phyloP scores from a whole-genome alignment of 2,329 filamentous ascomycete genomes.

The Ambrosiella beaveri region DNA sequence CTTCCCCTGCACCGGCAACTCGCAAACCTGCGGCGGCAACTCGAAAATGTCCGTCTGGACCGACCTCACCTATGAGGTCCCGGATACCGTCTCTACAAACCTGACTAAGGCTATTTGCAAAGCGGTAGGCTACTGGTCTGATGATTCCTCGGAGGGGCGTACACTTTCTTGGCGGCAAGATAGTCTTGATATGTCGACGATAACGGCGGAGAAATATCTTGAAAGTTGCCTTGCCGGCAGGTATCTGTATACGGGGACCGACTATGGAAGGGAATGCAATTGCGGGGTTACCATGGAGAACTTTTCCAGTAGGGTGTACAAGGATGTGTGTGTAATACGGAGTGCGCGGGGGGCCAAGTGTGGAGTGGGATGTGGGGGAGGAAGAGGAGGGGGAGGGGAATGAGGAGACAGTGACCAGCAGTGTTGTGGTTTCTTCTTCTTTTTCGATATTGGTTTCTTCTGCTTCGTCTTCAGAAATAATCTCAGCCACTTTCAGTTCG shows the following conservation, averaged over 20 bases:
- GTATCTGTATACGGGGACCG: slow-evolving; percentile 31
- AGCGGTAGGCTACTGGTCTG: slow-evolving; percentile 44
- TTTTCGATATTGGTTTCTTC: too few species aligned
- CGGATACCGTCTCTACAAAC: slow-evolving; percentile 21
- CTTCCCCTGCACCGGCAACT: slow-evolving; percentile 34
- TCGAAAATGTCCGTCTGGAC: slow-evolving; percentile 30
- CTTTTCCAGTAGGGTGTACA: slow-evolving; percentile 22
- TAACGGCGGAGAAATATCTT: slow-evolving; percentile 29
- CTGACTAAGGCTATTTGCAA: slow-evolving; percentile 35
- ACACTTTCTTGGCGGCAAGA: slow-evolving; percentile 29
- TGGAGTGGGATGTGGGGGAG: slow-evolving; percentile 29
- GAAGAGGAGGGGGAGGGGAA: slow-evolving; percentile 20
- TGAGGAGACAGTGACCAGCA: slow-evolving; percentile 16
- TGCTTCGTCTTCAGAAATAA: slow-evolving; percentile 12
- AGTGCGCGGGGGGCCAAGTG: slow-evolving; percentile 31
- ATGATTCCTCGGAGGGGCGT: slow-evolving; percentile 24
- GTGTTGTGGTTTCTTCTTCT: slow-evolving; percentile 12
- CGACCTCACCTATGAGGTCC: slow-evolving; percentile 28
- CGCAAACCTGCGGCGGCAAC: slow-evolving; percentile 30
- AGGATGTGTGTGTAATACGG: slow-evolving; percentile 27
- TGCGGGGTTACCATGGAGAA: slow-evolving; percentile 37
- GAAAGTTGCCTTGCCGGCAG: slow-evolving; percentile 25
- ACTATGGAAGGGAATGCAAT: slow-evolving; percentile 28
- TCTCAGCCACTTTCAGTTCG: slow-evolving; percentile 12
- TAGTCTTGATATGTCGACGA: slow-evolving; percentile 19